Evolutionary conservation across 768 basidiomycete genomes (phyloP), one percentile per base, ranked within the genome.

Genomic region (Coprinopsis strossmayeri): DNA sequence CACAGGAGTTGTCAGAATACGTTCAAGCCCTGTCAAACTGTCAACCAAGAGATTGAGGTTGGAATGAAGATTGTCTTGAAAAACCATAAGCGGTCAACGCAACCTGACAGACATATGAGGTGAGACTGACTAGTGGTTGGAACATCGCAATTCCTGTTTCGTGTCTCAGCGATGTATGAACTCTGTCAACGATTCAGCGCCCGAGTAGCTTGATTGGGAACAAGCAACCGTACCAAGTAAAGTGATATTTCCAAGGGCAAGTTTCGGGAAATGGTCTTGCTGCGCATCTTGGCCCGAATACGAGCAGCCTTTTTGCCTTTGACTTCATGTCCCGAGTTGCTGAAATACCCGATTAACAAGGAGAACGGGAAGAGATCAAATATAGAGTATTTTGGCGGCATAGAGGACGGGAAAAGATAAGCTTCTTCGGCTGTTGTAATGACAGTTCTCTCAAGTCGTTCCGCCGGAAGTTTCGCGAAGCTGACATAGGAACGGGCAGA

Each of bases 281-380:
- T 66, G 47, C 64, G 63, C 60, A 79, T 61, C 58, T 67, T 72
- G 9, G 82, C 82, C 37, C 78, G 67, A 20, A 78, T 46, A 41
- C 69, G 66, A 5, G 79, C 78, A 0, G 76, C 82, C 56, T 76
- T 82, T 63, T 76, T 82, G n/a, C 84, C 84, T 53, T 75, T 75
- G 21, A 84, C 56, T 13, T 75, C 65, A 47, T 62, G 68, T 0
- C 82, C 81, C 10, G 64, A 60, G 52, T 71, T 67, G 5, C 72
- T 68, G 30, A 84, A 61, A 34, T 60, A 62, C 26, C 64, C 56
- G 3, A 81, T 73, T 21, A 82, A 56, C 4, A 84, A 62, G 25
- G 84, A 84, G 62, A 87, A 82, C 15, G 84, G 84, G 64, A 84
- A 86, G 5, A 85, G 52, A 57, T 86, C 84, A 49, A 83, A 77